Base-by-base conservation (phyloP, 2,329 filamentous ascomycete genomes). In the Hypoxylon sp. region DNA sequence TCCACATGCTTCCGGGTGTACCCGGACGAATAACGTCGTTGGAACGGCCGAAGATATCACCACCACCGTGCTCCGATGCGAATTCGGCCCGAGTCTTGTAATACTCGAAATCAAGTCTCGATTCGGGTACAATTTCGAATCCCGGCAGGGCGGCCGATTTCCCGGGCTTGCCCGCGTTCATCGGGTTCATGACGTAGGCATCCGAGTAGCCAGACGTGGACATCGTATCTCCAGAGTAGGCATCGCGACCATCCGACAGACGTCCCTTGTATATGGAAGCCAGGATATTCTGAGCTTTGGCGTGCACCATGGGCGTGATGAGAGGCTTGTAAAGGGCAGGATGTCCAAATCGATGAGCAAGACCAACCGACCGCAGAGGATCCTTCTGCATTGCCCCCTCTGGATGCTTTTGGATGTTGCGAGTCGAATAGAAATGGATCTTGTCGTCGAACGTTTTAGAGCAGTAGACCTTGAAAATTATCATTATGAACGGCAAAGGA, bases 281-380 rank as follows among this genome's bases (percentile, higher is more conserved):
- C 9, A 99, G 86, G 44, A 96, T 86, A 65, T 96, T 94, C 75
- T 96, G 93, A 2, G 94, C 93, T 80, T 92, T 97, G 59, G 93
- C 92, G 75, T 97, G 92, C 3, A 98, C 95, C 94, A 98, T 98
- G 2, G 95, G 95, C 0, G 94, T 97, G 74, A 95, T 94, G 19
- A 98, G 86, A 3, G 92, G 91, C 79, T 92, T 92, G 83, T 96
- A 97, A 14, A 98, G 85, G 3, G 93, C 94, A 1, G 95, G 96
- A 78, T 99, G 94, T 1, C 94, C 94, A 77, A 98, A 99, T 26
- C 92, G 88, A 24, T 89, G 90, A 66, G 88, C 91, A 61, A 94
- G 87, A 75, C 88, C 91, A 79, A 91, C 94, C 77, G 86, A 88
- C 78, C 83, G 78, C 14, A 84, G 83, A 56, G 83, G 81, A 59